Conservation (phyloP, 345 rosid genomes). For the Euphorbia lathyris region DNA sequence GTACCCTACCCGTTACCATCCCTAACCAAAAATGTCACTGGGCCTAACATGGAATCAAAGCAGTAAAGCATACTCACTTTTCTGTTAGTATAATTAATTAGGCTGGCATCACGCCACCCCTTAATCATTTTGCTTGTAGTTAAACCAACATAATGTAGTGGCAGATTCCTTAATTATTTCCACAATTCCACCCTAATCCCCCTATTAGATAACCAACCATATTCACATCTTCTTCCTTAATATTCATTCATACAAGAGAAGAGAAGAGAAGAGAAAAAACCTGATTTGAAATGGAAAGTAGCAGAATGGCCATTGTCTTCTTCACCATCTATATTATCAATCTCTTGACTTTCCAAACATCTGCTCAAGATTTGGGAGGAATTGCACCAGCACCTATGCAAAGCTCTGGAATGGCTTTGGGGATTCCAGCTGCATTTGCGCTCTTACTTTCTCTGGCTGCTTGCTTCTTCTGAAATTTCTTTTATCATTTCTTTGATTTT, state of each 20-base stretch:
- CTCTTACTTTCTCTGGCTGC: constrained; percentile 23
- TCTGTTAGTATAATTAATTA: neutral
- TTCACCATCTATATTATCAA: constrained; percentile 20
- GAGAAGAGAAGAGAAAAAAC: neutral
- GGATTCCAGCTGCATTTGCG: constrained; percentile 29
- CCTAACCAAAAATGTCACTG: neutral
- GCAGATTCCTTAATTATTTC: constrained; percentile 15
- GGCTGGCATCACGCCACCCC: constrained; percentile 19
- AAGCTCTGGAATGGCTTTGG: constrained; percentile 26
- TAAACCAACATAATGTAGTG: constrained; percentile 30
- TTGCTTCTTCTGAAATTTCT: constrained; percentile 24
- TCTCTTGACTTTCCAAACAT: constrained; percentile 6
- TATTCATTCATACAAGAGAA: neutral
- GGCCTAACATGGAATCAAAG: constrained; percentile 18
- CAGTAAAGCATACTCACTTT: too few species aligned
- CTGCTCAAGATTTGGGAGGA: constrained; percentile 26
- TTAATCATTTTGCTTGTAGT: constrained; percentile 29
- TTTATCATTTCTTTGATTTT: constrained; percentile 13
- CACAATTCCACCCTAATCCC: constrained; percentile 5
- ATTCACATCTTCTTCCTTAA: neutral
- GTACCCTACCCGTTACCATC: neutral
- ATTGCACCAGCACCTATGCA: constrained; percentile 36
- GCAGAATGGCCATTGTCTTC: constrained; percentile 23
- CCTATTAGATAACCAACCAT: constrained; percentile 10
- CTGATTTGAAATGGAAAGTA: constrained; percentile 28